phyloP scores from a whole-genome alignment of 2,329 filamentous ascomycete genomes.

The Ilyonectria mors-panacis region DNA sequence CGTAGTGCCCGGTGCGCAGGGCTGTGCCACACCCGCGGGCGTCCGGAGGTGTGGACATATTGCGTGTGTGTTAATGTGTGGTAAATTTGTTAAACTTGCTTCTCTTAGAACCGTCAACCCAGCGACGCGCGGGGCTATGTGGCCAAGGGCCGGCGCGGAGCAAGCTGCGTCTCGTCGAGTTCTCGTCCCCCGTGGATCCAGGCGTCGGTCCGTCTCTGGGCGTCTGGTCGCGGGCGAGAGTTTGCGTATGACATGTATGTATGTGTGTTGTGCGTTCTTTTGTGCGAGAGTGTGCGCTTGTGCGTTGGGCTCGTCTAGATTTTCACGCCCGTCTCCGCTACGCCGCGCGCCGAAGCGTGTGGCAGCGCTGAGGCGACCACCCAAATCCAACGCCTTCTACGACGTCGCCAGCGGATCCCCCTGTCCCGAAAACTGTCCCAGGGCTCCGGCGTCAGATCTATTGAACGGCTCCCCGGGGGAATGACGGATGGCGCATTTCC shows the following conservation, averaged over 20 bases:
- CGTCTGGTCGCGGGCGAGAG: not conserved
- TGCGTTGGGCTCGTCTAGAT: conserved; percentile 15
- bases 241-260: not conserved
- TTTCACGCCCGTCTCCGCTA: conserved; percentile 27
- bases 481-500: not conserved
- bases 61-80: not conserved
- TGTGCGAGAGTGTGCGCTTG: conserved; percentile 27
- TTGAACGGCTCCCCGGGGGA: not conserved
- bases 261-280: conserved; percentile 27
- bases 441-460: not conserved
- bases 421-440: not conserved
- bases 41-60: conserved; percentile 22
- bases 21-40: conserved; percentile 36
- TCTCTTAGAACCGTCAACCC: not conserved
- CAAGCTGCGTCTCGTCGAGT: not conserved
- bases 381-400: not conserved
- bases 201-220: not conserved
- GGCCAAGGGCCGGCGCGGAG: not conserved
- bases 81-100: not conserved
- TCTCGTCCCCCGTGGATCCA: not conserved
- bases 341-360: conserved; percentile 1
- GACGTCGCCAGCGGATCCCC: not conserved
- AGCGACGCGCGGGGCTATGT: too few relatives aligned
- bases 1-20: conserved; percentile 44
- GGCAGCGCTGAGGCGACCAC: not conserved